phyloP scores from a whole-genome alignment of 164 flowering plant species.

The Stephania yunnanensis region DNA sequence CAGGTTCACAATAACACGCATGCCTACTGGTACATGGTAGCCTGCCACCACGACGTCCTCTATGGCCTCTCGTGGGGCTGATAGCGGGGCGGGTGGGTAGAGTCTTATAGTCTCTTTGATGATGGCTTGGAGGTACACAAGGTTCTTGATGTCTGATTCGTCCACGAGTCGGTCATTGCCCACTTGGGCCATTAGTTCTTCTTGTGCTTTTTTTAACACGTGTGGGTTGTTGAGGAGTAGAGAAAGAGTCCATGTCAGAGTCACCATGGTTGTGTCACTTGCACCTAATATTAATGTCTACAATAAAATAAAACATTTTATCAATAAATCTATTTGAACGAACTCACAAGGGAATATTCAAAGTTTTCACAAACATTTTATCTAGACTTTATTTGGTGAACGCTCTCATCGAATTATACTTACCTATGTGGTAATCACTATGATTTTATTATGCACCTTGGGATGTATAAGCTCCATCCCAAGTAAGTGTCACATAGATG shows the following conservation, averaged over 20 bases:
- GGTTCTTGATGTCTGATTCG: conserved; percentile 25
- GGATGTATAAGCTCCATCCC: too few relatives aligned
- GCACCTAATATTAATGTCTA: conserved; percentile 16
- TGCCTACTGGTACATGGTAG: conserved; percentile 23
- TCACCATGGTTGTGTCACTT: conserved; percentile 18
- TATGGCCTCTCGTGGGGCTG: conserved; percentile 18
- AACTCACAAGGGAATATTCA: too few relatives aligned
- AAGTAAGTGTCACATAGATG: not conserved
- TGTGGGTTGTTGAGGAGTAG: conserved; percentile 19
- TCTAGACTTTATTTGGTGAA: conserved; percentile 9
- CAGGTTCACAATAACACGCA: conserved; percentile 21
- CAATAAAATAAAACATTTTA: not conserved
- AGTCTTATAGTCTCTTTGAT: conserved; percentile 20
- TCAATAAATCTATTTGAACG: too few relatives aligned
- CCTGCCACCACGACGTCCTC: conserved; percentile 26
- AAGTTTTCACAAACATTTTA: too few relatives aligned
- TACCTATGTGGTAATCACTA: not conserved
- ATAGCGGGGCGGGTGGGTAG: conserved; percentile 20
- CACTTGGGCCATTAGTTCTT: conserved; percentile 23
- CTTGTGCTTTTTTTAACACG: conserved; percentile 19
- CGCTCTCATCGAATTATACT: conserved; percentile 6
- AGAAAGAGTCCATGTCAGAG: conserved; percentile 22
- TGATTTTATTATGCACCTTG: too few relatives aligned
- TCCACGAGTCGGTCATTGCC: conserved; percentile 23
- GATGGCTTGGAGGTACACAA: conserved; percentile 25